phyloP scores from a whole-genome alignment of 176 grass and related monocot species.

The Musa acuminata region DNA sequence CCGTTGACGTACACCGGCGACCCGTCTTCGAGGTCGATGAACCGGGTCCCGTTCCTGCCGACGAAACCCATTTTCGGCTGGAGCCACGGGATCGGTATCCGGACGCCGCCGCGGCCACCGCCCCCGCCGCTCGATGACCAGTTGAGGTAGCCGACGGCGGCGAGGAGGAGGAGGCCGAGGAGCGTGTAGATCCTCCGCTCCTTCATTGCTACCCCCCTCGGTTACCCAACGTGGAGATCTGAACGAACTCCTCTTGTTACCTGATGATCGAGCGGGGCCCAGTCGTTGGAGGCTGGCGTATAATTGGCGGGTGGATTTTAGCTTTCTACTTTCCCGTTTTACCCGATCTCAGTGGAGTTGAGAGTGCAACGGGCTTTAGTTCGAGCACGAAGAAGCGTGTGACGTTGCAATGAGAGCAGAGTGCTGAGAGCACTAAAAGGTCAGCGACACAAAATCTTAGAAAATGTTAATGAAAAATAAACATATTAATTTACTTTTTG shows the following conservation, averaged over 20 bases:
- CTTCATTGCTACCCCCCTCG: conserved; percentile 10
- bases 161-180: conserved; percentile 54
- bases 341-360: too few relatives aligned
- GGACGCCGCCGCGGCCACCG: conserved; percentile 22
- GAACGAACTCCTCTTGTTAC: not conserved
- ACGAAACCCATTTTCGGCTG: conserved; percentile 71
- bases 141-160: conserved; percentile 48
- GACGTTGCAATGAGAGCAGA: too few relatives aligned
- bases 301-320: too few relatives aligned
- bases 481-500: too few relatives aligned
- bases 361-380: too few relatives aligned
- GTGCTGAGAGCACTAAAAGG: too few relatives aligned
- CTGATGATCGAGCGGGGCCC: not conserved
- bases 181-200: conserved; percentile 48
- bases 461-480: too few relatives aligned
- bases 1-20: conserved; percentile 69
- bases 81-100: conserved; percentile 79
- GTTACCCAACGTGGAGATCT: not conserved
- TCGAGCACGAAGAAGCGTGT: too few relatives aligned
- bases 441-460: too few relatives aligned
- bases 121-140: conserved; percentile 20
- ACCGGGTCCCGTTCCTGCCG: conserved; percentile 47
- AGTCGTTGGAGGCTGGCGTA: not conserved
- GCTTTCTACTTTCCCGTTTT: too few relatives aligned
- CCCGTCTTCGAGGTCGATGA: conserved; percentile 46